phyloP scores from a whole-genome alignment of 163 green algal species.

The Chloroidium sp. region DNA sequence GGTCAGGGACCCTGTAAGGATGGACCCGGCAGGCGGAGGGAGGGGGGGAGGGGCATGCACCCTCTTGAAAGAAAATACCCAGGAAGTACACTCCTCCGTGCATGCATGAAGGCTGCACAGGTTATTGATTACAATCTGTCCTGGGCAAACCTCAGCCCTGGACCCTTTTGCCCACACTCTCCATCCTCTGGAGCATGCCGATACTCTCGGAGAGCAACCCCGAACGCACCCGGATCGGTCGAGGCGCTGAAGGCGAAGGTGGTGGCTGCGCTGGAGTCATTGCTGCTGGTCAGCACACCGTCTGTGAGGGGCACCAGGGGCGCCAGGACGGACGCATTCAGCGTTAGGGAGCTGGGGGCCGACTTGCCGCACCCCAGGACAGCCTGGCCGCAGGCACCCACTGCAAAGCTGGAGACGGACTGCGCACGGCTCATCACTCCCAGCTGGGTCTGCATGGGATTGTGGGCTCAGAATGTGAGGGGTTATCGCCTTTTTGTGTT shows the following conservation, averaged over 20 bases:
- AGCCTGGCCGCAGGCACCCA: conserved; percentile 55
- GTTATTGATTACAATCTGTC: too few species aligned
- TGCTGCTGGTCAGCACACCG: conserved; percentile 14
- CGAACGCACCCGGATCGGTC: conserved; percentile 13
- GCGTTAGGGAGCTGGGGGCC: conserved; percentile 5
- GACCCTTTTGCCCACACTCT: too few species aligned
- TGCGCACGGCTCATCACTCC: conserved; percentile 51
- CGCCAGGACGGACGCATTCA: background rate
- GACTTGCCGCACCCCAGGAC: conserved; percentile 17
- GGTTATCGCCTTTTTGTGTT: background rate
- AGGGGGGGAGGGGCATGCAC: too few species aligned
- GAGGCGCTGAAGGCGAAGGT: conserved; percentile 31
- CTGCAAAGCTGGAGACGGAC: conserved; percentile 38
- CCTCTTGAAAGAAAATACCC: too few species aligned
- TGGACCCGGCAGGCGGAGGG: too few species aligned
- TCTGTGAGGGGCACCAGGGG: conserved; percentile 19
- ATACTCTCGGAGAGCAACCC: too few species aligned
- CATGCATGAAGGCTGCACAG: too few species aligned
- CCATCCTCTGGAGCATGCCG: too few species aligned
- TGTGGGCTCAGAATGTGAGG: background rate
- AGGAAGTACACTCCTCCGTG: too few species aligned
- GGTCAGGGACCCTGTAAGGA: too few species aligned
- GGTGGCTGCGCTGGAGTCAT: background rate
- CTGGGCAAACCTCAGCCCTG: too few species aligned
- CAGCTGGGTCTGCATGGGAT: conserved; percentile 32